phyloP scores from a whole-genome alignment of 768 basidiomycete genomes.

The Megacollybia marginata region DNA sequence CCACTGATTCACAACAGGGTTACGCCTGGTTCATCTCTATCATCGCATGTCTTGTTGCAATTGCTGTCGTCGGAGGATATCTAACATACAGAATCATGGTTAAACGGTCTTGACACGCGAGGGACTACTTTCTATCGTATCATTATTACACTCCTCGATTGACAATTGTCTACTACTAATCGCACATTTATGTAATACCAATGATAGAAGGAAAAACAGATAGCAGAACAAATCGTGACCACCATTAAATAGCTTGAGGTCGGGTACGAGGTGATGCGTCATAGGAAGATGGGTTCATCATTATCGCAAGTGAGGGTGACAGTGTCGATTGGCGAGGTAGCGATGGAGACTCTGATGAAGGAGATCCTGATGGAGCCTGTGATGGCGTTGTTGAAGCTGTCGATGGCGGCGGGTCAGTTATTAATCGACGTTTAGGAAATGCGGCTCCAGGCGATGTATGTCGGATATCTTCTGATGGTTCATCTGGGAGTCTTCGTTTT shows the following conservation, averaged over 20 bases:
- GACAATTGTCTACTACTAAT: no score
- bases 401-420: conserved; percentile 17
- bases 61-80: conserved; percentile 78
- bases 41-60: conserved; percentile 68
- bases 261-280: no score
- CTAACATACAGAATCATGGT: conserved; percentile 75
- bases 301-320: no score
- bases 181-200: no score
- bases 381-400: conserved; percentile 31
- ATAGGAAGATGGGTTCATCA: no score
- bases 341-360: conserved; percentile 1
- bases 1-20: conserved; percentile 22
- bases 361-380: conserved; percentile 58
- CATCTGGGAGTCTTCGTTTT: conserved; percentile 41
- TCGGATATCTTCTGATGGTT: conserved; percentile 16
- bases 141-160: no score
- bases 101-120: conserved; percentile 14
- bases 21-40: conserved; percentile 88
- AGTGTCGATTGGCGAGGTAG: background rate
- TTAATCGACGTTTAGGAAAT: conserved; percentile 30
- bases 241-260: no score
- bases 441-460: conserved; percentile 19
- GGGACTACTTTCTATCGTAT: no score
- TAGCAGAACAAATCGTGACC: no score
- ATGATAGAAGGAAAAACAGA: no score